A percentile compares a stretch with the other conserved stretches of the same genome.
These are phyloP conservation scores for Shiraia sp. DNA, from an alignment of 2,329 filamentous ascomycete genomes.

Conservation along the genomic window DNA sequence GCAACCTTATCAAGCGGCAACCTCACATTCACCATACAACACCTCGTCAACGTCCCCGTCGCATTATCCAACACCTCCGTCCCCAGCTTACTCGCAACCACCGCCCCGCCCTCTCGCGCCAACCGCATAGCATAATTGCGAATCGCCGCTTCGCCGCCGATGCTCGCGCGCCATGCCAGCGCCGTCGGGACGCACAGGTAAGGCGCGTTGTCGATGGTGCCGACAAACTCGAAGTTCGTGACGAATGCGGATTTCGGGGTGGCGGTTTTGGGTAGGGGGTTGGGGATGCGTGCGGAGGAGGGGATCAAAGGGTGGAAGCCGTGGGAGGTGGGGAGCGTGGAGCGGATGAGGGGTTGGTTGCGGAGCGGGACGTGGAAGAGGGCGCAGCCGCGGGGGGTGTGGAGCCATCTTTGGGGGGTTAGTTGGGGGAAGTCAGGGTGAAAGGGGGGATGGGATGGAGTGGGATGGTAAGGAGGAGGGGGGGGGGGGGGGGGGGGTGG, in stretches of 20 bases:
- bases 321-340: conserved; percentile 78
- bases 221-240: conserved; percentile 73
- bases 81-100: conserved; percentile 65
- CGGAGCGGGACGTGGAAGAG: conserved; percentile 76
- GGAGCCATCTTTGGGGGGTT: conserved; percentile 69
- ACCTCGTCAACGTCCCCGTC: conserved; percentile 64
- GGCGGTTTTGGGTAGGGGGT: conserved; percentile 45
- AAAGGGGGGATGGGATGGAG: no score
- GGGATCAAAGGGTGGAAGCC: conserved; percentile 63
- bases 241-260: conserved; percentile 56
- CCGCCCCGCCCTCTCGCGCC: conserved; percentile 65
- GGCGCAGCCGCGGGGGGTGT: conserved; percentile 76
- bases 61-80: conserved; percentile 74
- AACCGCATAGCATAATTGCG: conserved; percentile 65
- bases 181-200: conserved; percentile 74
- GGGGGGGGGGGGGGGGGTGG: conserved; percentile 12
- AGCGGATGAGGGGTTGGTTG: conserved; percentile 75
- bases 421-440: not conserved
- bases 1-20: conserved; percentile 63
- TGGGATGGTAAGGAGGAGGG: not conserved
- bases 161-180: conserved; percentile 69
- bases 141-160: conserved; percentile 76
- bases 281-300: conserved; percentile 21
- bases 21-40: conserved; percentile 72
- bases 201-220: conserved; percentile 72